These are phyloP conservation scores for Sporothrix sp. DNA, from an alignment of 2,329 filamentous ascomycete genomes.

Conservation along the genomic window DNA sequence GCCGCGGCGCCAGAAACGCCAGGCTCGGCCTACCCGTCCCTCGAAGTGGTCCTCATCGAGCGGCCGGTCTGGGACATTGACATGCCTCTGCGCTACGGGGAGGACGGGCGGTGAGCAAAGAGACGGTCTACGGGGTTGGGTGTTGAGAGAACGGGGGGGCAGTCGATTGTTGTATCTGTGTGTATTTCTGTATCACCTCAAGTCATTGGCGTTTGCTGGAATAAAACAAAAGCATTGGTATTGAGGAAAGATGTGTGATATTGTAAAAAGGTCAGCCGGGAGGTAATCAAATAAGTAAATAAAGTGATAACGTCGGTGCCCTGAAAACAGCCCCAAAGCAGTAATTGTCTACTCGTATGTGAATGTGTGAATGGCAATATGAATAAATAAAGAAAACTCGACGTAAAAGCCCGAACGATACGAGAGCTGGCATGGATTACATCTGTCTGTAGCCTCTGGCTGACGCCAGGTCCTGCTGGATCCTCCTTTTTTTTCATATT, in stretches of 20 bases:
- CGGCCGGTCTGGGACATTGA: slow-evolving; percentile 76
- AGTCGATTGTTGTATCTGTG: not conserved
- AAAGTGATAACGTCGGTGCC: too few species aligned
- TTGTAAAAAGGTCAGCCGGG: not conserved
- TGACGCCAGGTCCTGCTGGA: too few species aligned
- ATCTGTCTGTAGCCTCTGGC: too few species aligned
- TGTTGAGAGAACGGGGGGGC: not conserved
- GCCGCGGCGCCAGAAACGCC: slow-evolving; percentile 4
- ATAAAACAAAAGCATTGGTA: slow-evolving; percentile 4
- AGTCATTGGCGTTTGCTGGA: slow-evolving; percentile 1
- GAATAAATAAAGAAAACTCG: too few species aligned
- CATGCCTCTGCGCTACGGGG: slow-evolving; percentile 55
- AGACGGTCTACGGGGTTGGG: not conserved
- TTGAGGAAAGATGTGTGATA: not conserved
- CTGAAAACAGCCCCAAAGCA: too few species aligned
- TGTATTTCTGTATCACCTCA: slow-evolving; percentile 3
- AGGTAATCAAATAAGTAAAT: too few species aligned
- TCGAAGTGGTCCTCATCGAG: slow-evolving; percentile 84
- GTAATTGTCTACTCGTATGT: too few species aligned
- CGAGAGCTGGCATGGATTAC: too few species aligned
- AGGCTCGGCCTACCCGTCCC: slow-evolving; percentile 21
- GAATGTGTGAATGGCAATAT: too few species aligned
- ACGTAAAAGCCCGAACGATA: too few species aligned
- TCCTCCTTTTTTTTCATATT: too few species aligned
- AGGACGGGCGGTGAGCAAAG: too few species aligned